Base-by-base conservation (phyloP, 2,329 filamentous ascomycete genomes). In the Fusarium temperatum region DNA sequence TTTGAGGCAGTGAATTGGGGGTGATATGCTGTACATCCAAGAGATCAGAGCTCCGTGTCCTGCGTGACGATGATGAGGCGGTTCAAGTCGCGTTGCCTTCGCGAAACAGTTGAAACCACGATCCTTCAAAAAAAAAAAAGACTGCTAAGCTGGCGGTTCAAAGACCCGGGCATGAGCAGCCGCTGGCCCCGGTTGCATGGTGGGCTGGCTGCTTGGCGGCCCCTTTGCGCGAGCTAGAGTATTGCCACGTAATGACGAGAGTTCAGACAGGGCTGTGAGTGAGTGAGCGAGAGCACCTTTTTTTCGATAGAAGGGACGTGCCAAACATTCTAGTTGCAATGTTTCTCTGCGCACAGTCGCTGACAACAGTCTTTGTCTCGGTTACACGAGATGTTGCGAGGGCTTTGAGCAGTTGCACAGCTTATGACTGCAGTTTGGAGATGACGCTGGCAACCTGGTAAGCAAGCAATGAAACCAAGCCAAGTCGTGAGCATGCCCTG, bases 171-270 rank as follows among this genome's bases (percentile, higher is more conserved):
- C 68, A 69, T 74, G 63, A 71, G 65, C 67, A 68, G 72, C 76
- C 67, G 68, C 73, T 75, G 63, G 64, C 65, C 70, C 59, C 66
- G 63, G 70, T 53, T 59, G 64, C 54, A 58, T 56, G 54, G 73
- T 76, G 67, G 75, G 68, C 64, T 74, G 58, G 68, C 63, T 74
- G 56, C 69, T 78, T 75, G 72, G 75, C 72, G 76, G 74, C 75
- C 77, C 77, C 75, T 78, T 76, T 77, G 77, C 59, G 70, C 68
- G 67, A 78, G 64, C 72, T 75, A 76, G 47, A 77, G 66, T 75
- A 61, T 77, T 77, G 77, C 77, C 77, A 78, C 77, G 77, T 78
- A 78, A 78, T 77, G 72, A 74, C 55, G 64, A 75, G 67, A 66
- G 57, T 64, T 57, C 48, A 74, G 70, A 42, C 66, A 73, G 66